Evolutionary conservation across 306 rosid species (phyloP), one percentile per base, ranked within the genome.

Genomic region (Adenanthera pavonina): DNA sequence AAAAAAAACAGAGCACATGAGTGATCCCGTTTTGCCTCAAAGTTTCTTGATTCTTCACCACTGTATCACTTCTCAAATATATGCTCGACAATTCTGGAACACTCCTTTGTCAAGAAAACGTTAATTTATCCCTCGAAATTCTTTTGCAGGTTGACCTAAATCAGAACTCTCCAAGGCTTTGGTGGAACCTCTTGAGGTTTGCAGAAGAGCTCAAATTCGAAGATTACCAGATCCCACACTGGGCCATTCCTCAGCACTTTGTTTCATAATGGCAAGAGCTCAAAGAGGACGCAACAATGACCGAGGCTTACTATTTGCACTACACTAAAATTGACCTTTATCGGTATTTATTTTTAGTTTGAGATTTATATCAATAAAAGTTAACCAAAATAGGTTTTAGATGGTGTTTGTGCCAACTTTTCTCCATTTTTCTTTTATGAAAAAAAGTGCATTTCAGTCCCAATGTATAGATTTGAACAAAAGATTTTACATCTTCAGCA

Each of bases 211-310:
- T 97, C 98, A 93, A 4, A 89, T 49, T 2, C 95, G 96, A n/a
- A 95, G 97, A 83, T 95, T 98, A 76, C 93, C 99, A 78, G 94
- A 89, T 77, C 97, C 95, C 0, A 98, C 96, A 56, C 83, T 86
- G 0, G 99, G 99, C 99, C 99, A 95, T 78, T 88, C 96, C 81
- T 82, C 89, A 0, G 69, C 90, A 78, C 72, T 82, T 41, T 87
- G 87, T 47, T 83, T 86, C 46, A 75, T 80, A 53, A 95, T 95
- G 12, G 94, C 78, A 17, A 95, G 95, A 12, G 98, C 97, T 87
- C 89, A 92, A 81, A 94, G 95, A 0, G 94, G 93, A 8, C 97
- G 97, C 79, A 93, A 76, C 56, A 86, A 81, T 1, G 97, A 59
- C 56, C 98, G 76, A 3, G 77, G 83, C 74, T 89, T 92, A 72